phyloP scores from a whole-genome alignment of 1,139 yeast genomes.

The Kodamaea sp. region DNA sequence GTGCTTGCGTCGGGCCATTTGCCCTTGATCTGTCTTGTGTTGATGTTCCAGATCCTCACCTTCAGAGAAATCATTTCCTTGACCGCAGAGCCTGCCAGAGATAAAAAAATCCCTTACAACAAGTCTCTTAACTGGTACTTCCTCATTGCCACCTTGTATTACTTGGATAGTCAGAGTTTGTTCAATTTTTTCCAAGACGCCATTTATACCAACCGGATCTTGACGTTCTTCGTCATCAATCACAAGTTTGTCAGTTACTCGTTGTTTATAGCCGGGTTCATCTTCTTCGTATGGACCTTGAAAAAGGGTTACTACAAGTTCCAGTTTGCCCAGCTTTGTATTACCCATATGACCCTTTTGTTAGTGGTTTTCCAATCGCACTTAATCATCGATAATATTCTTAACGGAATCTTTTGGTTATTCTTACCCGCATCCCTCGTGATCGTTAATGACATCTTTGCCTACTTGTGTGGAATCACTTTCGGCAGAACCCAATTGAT shows the following conservation, averaged over 20 bases:
- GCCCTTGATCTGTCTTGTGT: conserved; percentile 71
- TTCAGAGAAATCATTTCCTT: conserved; percentile 91
- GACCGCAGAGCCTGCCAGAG: conserved; percentile 80
- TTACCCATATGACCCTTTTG: conserved; percentile 90
- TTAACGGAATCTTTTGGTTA: conserved; percentile 94
- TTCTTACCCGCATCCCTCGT: conserved; percentile 89
- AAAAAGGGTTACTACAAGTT: conserved; percentile 87
- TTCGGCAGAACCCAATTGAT: conserved; percentile 93
- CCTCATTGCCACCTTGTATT: conserved; percentile 77
- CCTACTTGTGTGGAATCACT: conserved; percentile 95
- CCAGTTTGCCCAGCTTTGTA: conserved; percentile 92
- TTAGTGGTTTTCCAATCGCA: conserved; percentile 94
- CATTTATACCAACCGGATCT: conserved; percentile 45
- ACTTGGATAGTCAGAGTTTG: conserved; percentile 83
- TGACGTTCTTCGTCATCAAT: conserved; percentile 52
- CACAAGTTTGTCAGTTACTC: conserved; percentile 86
- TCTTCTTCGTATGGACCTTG: conserved; percentile 84
- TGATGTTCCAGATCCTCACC: conserved; percentile 75
- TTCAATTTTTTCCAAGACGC: conserved; percentile 57
- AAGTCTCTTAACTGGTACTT: conserved; percentile 90
- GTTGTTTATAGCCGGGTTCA: conserved; percentile 83
- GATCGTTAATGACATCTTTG: conserved; percentile 92
- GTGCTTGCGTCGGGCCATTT: conserved; percentile 86
- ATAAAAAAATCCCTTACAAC: conserved; percentile 80
- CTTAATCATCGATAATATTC: conserved; percentile 83